These are phyloP conservation scores for Penicillium paxilli DNA, from an alignment of 495 filamentous ascomycete species.

Conservation along the genomic window DNA sequence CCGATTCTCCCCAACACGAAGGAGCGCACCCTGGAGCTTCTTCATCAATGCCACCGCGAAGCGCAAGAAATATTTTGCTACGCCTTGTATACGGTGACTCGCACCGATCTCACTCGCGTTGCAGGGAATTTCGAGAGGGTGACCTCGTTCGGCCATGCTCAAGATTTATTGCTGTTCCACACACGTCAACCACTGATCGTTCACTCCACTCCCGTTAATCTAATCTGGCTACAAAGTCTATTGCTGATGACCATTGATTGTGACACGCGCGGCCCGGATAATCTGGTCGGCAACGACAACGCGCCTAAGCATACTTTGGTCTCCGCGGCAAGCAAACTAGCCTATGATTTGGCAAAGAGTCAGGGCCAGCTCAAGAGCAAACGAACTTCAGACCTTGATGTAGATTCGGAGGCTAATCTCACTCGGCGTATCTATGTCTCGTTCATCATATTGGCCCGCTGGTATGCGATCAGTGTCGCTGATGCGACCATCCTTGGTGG, in stretches of 20 bases:
- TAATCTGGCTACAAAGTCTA: slow-evolving; percentile 45
- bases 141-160: slow-evolving; percentile 42
- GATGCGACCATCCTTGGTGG: slow-evolving; percentile 60
- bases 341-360: slow-evolving; percentile 41
- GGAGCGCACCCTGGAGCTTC: slow-evolving; percentile 56
- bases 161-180: slow-evolving; percentile 53
- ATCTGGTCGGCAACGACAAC: slow-evolving; percentile 44
- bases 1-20: slow-evolving; percentile 72
- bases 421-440: slow-evolving; percentile 74
- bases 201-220: slow-evolving; percentile 36
- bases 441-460: slow-evolving; percentile 71
- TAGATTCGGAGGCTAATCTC: slow-evolving; percentile 70
- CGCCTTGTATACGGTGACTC: slow-evolving; percentile 57
- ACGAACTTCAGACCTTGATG: slow-evolving; percentile 45
- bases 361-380: slow-evolving; percentile 40
- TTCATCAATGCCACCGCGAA: slow-evolving; percentile 58
- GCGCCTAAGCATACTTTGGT: slow-evolving; percentile 44
- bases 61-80: slow-evolving; percentile 72
- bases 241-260: slow-evolving; percentile 48
- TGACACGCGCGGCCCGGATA: slow-evolving; percentile 46
- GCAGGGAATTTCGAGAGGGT: slow-evolving; percentile 39
- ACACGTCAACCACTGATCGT: slow-evolving; percentile 48
- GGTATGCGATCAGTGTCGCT: slow-evolving; percentile 69
- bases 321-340: slow-evolving; percentile 41
- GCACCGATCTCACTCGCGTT: slow-evolving; percentile 40